Base-by-base conservation (phyloP, 768 basidiomycete species). In the Flagelloscypha sp. region DNA sequence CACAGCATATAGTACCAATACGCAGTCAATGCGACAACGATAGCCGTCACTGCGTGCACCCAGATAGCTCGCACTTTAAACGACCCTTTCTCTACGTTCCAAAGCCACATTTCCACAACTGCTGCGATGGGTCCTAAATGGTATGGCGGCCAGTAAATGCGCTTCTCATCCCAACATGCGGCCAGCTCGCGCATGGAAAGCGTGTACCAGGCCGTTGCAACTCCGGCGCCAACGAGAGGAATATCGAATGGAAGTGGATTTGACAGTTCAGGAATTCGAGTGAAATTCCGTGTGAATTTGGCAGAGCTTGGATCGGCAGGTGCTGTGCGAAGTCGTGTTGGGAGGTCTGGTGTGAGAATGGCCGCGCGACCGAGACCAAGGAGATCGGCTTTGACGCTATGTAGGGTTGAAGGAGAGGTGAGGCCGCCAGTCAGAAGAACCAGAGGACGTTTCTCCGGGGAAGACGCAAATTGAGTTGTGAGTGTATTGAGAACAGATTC, bases 371-470 rank as follows among this genome's bases (percentile, higher is more conserved):
- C 90, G 12, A 93, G 63, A 0, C 90, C 90, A 21, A 89, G 62
- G 16, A 92, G 62, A 53, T 93, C 70, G 0, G 49, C 43, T 11
- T 88, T 64, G 1, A 72, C 82, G 11, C 58, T 52, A 8, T 64
- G 55, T 24, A 90, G 61, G 20, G 74, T 66, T 1, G 66, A 56
- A 11, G 74, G 71, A 0, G 79, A 74, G 16, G 69, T 63, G 25
- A 94, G 69, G 17, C 86, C 87, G 19, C 89, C 89, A 0, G 89
- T 92, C 18, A 93, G 70, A 19, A 92, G 61, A 44, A 92, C 64
- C 6, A 83, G 61, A 1, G 88, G 85, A 2, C 55, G 48, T 1
- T 54, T 49, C 6, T 48, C 35, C 5, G 40, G 23, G 7, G 49
- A 43, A 7, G 45, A 37, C 8, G 51, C 46, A 1, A 59, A 36